phyloP scores from a whole-genome alignment of 306 rosid species.

The Ceratonia siliqua region DNA sequence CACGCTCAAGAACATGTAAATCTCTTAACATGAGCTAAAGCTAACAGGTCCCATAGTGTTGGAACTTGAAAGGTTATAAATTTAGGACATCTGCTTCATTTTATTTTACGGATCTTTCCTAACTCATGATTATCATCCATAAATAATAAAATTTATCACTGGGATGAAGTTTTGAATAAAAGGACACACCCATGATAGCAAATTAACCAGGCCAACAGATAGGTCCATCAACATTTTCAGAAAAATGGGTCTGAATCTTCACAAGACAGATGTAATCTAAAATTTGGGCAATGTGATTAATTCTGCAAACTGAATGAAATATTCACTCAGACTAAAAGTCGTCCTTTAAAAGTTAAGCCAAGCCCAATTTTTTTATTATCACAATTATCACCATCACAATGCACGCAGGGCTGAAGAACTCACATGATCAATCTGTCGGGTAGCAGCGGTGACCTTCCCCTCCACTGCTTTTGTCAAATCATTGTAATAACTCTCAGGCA shows the following conservation, averaged over 20 bases:
- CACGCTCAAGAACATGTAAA: slow-evolving; percentile 5
- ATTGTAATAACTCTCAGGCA: slow-evolving; percentile 92
- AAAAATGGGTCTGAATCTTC: slow-evolving; percentile 8
- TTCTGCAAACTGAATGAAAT: slow-evolving; percentile 21
- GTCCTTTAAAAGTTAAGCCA: not conserved
- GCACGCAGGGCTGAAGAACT: slow-evolving; percentile 33
- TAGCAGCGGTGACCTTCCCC: slow-evolving; percentile 95
- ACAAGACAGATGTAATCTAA: slow-evolving; percentile 16
- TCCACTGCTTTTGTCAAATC: slow-evolving; percentile 84
- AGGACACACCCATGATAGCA: not conserved
- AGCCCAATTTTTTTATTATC: slow-evolving; percentile 10
- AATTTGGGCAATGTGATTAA: not conserved
- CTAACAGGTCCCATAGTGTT: slow-evolving; percentile 11
- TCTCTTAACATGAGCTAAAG: not conserved
- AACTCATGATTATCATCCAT: slow-evolving; percentile 15
- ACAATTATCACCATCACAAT: not conserved
- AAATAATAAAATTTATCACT: not conserved
- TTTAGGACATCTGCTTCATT: slow-evolving; percentile 12
- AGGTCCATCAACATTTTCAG: slow-evolving; percentile 25
- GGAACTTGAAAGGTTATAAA: slow-evolving; percentile 1
- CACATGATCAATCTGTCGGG: slow-evolving; percentile 96
- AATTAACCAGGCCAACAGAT: not conserved
- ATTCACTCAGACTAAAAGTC: not conserved
- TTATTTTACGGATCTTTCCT: slow-evolving; percentile 7
- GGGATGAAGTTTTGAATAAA: not conserved